Evolutionary conservation across 441 rosid species (phyloP), one percentile per base, ranked within the genome.

Genomic region (Heliophila coronopifolia): DNA sequence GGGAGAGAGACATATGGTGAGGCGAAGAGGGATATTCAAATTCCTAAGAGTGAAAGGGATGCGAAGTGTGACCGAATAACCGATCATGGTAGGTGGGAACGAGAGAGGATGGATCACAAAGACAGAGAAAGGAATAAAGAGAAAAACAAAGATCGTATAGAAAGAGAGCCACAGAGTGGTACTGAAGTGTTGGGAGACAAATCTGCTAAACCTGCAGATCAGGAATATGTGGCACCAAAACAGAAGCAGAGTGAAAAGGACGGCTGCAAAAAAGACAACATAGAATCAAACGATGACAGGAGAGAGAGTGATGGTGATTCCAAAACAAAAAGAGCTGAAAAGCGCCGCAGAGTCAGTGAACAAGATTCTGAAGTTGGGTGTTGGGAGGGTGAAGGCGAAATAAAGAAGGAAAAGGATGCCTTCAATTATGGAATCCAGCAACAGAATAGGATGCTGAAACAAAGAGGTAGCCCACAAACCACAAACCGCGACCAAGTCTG

Each of bases 381-480:
- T 71, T 79, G 70, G 14, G 97, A 84, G 73, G 83, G 73, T 48
- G 97, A 88, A 63, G 93, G 86, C 26, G 72, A 67, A 31, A 45
- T 76, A 23, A 88, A 81, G 63, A 83, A 79, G 72, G 96, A 90
- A 43, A 83, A 80, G 59, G 95, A 80, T 25, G 70, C 58, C 61
- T 74, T 82, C 61, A 77, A 66, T 59, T 73, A 73, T 63, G 96
- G 97, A 66, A 83, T 86, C 61, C 99, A 83, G 67, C 91, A 89
- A 71, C 83, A 90, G 43, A 93, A 82, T 84, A 78, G 96, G 72
- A 82, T 89, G 97, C 90, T 79, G 52, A 73, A 93, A 50, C 86
- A 97, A 10, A 84, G 96, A 69, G 94, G 93, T 30, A 89, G 97
- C 61, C 91, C 96, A 48, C 97, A 84, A 61, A 65, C 77, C 61